Evolutionary conservation across 2,329 filamentous ascomycete genomes (phyloP), one percentile per base, ranked within the genome.

Genomic region (Stachybotrys chartarum): DNA sequence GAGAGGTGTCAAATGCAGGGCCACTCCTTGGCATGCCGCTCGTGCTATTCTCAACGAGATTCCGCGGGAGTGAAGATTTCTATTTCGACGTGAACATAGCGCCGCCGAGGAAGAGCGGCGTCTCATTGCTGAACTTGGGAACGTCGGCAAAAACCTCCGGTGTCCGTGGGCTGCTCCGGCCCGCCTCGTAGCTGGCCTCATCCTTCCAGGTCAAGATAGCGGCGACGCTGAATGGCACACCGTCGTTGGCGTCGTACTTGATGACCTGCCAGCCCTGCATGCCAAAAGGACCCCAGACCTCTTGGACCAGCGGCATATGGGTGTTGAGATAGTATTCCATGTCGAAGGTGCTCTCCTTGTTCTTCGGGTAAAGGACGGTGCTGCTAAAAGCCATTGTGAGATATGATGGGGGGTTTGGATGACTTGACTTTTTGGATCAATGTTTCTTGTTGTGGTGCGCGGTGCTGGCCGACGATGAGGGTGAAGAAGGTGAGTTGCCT

Each of bases 301-400:
- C 66, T 31, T 63, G 57, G 16, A 73, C 73, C 3, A 80, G 64
- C 1, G 73, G 70, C 72, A 80, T 76, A 68, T 80, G 77, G 18
- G 58, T 71, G 3, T 61, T 54, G 44, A 78, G 61, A 62, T 79
- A 81, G 70, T 80, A 80, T 39, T 76, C 68, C 59, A 77, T 66
- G 66, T 80, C 65, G 68, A 80, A 80, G 57, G 66, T 67, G 44
- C 65, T 61, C n/a, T 66, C 71, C 51, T 67, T 10, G 11, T 47
- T 47, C 10, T 47, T 63, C 5, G 76, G 74, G 63, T 79, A 80
- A 47, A 74, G 55, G 31, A 73, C 64, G 32, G 63, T 64, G 53
- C 66, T 45, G 57, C 60, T 58, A 67, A 6, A 51, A 31, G 57
- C 32, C 58, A 57, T 57, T 46, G 45, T 55, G 50, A 42, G 35